Evolutionary conservation across 2,329 filamentous ascomycete species (phyloP).

Genomic region (Cladobotryum protrusum): DNA sequence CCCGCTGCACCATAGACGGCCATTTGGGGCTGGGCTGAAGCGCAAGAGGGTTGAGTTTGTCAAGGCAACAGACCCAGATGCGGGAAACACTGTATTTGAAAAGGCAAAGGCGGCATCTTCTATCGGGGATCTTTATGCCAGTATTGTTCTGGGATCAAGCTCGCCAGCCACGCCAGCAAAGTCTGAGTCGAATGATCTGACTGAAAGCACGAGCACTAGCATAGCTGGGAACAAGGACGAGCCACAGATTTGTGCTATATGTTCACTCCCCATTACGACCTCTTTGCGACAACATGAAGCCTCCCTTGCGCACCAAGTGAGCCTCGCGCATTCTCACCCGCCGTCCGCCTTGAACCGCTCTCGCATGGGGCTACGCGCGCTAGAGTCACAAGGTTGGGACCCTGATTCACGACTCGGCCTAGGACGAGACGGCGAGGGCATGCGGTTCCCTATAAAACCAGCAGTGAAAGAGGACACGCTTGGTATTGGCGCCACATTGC

Average conservation of each 20-base stretch:
- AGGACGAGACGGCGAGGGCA: constrained; percentile 64
- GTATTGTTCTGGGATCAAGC: constrained; percentile 53
- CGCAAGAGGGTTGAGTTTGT: constrained; percentile 52
- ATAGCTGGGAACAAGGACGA: background rate
- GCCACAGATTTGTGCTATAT: constrained; percentile 27
- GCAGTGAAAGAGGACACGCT: constrained; percentile 66
- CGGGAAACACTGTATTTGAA: constrained; percentile 21
- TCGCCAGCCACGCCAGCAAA: constrained; percentile 8
- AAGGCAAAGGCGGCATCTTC: constrained; percentile 21
- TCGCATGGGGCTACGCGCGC: constrained; percentile 61
- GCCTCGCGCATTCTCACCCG: constrained; percentile 61
- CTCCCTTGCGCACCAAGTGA: constrained; percentile 66
- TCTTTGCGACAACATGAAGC: constrained; percentile 44
- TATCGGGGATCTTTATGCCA: constrained; percentile 58
- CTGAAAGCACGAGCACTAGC: constrained; percentile 1
- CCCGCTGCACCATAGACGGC: constrained; percentile 46
- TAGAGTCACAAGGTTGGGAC: constrained; percentile 66
- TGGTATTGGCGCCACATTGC: constrained; percentile 57
- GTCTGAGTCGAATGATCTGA: constrained; percentile 13
- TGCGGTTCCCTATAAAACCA: constrained; percentile 68
- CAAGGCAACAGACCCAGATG: constrained; percentile 40
- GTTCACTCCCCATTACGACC: constrained; percentile 29
- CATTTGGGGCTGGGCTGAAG: constrained; percentile 52
- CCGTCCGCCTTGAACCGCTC: constrained; percentile 65
- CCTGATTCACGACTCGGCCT: constrained; percentile 67